Base-by-base conservation (phyloP, 2,329 filamentous ascomycete species). In the Nothomitra cinnamomea region DNA sequence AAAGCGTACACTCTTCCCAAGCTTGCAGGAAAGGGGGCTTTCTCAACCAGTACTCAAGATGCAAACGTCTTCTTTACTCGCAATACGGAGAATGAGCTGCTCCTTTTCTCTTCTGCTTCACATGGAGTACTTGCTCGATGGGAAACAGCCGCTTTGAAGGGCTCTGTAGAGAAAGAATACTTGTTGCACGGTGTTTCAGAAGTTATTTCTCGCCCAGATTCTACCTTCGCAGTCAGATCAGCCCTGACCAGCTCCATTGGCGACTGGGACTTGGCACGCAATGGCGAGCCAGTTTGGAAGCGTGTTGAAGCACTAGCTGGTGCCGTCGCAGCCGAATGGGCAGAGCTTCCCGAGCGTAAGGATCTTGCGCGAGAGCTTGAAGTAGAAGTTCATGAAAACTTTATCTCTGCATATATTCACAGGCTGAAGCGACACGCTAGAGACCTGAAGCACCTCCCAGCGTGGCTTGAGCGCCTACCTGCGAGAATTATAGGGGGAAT, bases 11-110 rank as follows among this genome's bases (percentile, higher is more conserved):
- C 83, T 25, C 72, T 96, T 12, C 85, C 89, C 0, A 78, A 79
- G 52, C 66, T 88, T 19, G 67, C 76, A 22, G 86, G 84, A 0
- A 72, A 71, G 41, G 88, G 87, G 22, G 79, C 83, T 1, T 87
- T 95, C 63, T 84, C 88, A 0, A 83, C 80, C 0, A 92, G 83
- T 67, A 85, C 81, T 1, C 77, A 79, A 41, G 84, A 82, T 56
- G 80, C 84, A 19, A 89, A 92, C 61, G 83, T 95, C 6, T 95
- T 87, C 70, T 95, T 96, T 65, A 89, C 85, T 1, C 80, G 89
- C 56, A 74, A 92, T 56, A 88, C 86, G 0, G 72, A 80, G 35
- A 79, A 83, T 7, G 86, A 94, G 62, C 73, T 87, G 1, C 72
- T 77, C 28, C 72, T 95, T 24, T 75, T 86, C 4, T 87, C 86